phyloP scores from a whole-genome alignment of 768 basidiomycete species.

The Symmetrospora coprosmae region DNA sequence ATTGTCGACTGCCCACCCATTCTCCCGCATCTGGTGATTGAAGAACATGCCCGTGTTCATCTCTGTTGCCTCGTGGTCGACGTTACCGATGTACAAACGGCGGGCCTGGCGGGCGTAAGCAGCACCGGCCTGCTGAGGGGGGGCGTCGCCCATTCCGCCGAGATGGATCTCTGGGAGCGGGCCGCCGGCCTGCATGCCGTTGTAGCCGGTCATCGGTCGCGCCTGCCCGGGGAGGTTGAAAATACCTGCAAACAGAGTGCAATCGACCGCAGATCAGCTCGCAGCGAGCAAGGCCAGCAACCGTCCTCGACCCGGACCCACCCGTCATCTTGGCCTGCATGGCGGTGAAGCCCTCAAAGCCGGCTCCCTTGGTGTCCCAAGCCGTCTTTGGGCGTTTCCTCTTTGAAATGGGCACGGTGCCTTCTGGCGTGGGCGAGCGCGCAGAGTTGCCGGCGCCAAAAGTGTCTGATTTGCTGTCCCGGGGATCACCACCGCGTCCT shows the following conservation, averaged over 20 bases:
- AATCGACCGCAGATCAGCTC: constrained; percentile 22
- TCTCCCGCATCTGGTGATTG: constrained; percentile 84
- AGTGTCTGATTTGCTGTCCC: constrained; percentile 39
- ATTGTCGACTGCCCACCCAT: constrained; percentile 35
- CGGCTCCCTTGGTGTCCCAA: constrained; percentile 92
- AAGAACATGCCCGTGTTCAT: constrained; percentile 84
- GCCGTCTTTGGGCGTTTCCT: constrained; percentile 76
- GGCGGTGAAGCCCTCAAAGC: constrained; percentile 86
- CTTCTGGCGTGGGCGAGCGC: constrained; percentile 80
- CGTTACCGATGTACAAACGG: constrained; percentile 89
- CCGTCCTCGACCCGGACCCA: constrained; percentile 40
- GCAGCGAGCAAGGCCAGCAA: too few species aligned
- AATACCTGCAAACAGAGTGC: constrained; percentile 62
- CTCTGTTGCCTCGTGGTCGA: constrained; percentile 87
- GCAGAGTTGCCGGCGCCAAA: constrained; percentile 55
- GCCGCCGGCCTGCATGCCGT: background rate
- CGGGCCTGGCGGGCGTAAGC: constrained; percentile 62
- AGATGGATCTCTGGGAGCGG: constrained; percentile 14
- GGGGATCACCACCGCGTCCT: constrained; percentile 39
- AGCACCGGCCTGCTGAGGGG: constrained; percentile 36
- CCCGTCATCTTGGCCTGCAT: constrained; percentile 98
- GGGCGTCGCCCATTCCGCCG: constrained; percentile 13
- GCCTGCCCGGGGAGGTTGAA: constrained; percentile 79
- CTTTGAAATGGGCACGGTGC: constrained; percentile 64
- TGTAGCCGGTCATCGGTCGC: constrained; percentile 41